Evolutionary conservation across 2,329 filamentous ascomycete species (phyloP).

Genomic region (Berkeleyomyces basicola): DNA sequence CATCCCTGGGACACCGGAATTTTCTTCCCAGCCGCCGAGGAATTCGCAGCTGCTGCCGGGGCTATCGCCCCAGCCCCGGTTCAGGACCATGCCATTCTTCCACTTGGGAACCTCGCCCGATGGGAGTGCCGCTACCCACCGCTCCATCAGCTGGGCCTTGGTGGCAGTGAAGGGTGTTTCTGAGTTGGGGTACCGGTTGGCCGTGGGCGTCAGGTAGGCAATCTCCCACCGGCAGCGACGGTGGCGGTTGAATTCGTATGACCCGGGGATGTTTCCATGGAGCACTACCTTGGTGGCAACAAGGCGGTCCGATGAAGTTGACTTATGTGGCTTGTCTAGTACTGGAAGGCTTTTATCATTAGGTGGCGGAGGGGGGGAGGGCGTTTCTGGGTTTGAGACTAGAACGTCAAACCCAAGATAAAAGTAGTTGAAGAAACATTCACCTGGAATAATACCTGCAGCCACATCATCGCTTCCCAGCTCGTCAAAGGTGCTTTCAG

Average conservation of each 20-base stretch:
- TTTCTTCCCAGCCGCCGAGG: slow-evolving; percentile 74
- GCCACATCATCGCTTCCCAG: slow-evolving; percentile 41
- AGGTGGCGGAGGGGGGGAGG: slow-evolving; percentile 47
- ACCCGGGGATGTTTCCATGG: slow-evolving; percentile 87
- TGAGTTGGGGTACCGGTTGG: slow-evolving; percentile 35
- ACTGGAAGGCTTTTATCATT: slow-evolving; percentile 12
- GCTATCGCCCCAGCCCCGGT: slow-evolving; percentile 80
- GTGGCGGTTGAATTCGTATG: slow-evolving; percentile 92
- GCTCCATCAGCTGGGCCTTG: slow-evolving; percentile 47
- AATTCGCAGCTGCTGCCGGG: slow-evolving; percentile 80
- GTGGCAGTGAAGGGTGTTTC: slow-evolving; percentile 66
- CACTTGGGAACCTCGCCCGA: slow-evolving; percentile 33
- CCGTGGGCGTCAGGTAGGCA: slow-evolving; percentile 27
- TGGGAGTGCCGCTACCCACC: slow-evolving; percentile 52
- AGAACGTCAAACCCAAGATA: slow-evolving; percentile 87
- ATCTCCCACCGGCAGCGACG: slow-evolving; percentile 79
- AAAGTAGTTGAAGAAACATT: slow-evolving; percentile 96
- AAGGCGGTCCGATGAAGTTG: slow-evolving; percentile 42
- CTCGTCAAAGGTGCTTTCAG: slow-evolving; percentile 47
- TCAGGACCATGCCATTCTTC: slow-evolving; percentile 69
- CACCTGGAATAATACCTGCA: slow-evolving; percentile 40
- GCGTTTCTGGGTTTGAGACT: slow-evolving; percentile 56
- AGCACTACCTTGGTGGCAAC: slow-evolving; percentile 85
- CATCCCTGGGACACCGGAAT: slow-evolving; percentile 22
- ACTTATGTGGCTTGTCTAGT: slow-evolving; percentile 19